Conservation (phyloP, 73 alveolate species). For the Blepharisma japonicum region DNA sequence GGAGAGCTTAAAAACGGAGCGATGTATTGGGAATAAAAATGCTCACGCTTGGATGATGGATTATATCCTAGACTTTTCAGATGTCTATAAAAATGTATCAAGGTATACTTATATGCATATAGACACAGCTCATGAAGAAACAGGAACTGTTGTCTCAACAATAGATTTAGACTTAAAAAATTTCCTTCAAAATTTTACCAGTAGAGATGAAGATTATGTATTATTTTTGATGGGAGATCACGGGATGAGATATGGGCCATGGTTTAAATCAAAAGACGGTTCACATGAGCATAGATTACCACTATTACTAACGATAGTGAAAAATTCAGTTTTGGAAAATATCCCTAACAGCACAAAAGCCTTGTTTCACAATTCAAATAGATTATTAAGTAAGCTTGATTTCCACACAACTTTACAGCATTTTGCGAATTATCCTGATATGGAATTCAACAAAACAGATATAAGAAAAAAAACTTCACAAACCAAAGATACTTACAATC, state of each 20-base stretch:
- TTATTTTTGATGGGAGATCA: slow-evolving; percentile 33
- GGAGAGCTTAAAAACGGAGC: background rate
- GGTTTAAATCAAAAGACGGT: slow-evolving; percentile 6
- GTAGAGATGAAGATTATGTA: background rate
- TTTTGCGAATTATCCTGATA: background rate
- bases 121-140: slow-evolving; percentile 20
- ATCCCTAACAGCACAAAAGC: background rate
- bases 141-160: slow-evolving; percentile 23
- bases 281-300: slow-evolving; percentile 29
- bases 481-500: background rate
- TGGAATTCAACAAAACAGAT: no score
- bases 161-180: slow-evolving; percentile 6
- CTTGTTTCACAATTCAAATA: background rate
- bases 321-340: background rate
- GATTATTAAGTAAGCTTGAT: background rate
- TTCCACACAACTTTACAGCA: slow-evolving; percentile 6
- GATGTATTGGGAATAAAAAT: slow-evolving; percentile 28
- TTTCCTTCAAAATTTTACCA: background rate
- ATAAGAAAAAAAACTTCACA: background rate
- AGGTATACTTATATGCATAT: slow-evolving; percentile 25
- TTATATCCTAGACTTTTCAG: slow-evolving; percentile 1
- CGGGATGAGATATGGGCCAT: slow-evolving; percentile 31
- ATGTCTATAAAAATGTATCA: background rate
- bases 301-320: background rate
- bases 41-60: slow-evolving; percentile 29